phyloP scores from a whole-genome alignment of 371 early-diverging fungal species.

The Syncephalastrum monosporum region DNA sequence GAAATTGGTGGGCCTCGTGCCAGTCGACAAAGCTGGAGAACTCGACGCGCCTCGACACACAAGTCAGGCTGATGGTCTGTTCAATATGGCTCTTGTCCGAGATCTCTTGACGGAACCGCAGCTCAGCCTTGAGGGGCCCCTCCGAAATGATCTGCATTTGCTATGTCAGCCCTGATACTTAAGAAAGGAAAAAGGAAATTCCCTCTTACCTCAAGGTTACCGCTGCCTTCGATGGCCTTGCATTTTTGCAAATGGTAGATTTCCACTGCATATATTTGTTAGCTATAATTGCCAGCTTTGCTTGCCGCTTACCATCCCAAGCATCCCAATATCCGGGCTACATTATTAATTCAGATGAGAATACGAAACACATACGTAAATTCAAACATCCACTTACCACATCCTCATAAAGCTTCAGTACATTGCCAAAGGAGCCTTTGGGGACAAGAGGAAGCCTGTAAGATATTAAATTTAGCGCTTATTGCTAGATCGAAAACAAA shows the following conservation, averaged over 20 bases:
- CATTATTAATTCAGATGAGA: background rate
- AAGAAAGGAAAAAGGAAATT: background rate
- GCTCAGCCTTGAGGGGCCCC: constrained; percentile 53
- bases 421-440: constrained; percentile 68
- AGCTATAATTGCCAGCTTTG: background rate
- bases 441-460: constrained; percentile 75
- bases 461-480: background rate
- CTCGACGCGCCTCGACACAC: constrained; percentile 67
- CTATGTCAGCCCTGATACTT: background rate
- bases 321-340: constrained; percentile 85
- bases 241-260: constrained; percentile 49
- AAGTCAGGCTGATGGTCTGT: constrained; percentile 75
- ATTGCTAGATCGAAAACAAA: background rate
- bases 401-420: constrained; percentile 85
- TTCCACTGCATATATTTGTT: constrained; percentile 22
- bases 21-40: constrained; percentile 88
- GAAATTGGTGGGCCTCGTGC: constrained; percentile 86
- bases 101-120: constrained; percentile 64
- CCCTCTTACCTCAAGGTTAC: constrained; percentile 20
- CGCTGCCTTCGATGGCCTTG: constrained; percentile 27
- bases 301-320: constrained; percentile 37
- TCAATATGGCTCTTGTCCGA: constrained; percentile 62
- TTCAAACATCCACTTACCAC: constrained; percentile 38
- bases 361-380: background rate
- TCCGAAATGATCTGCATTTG: constrained; percentile 27